These are phyloP conservation scores for Monosporascus sp. DNA, from an alignment of 2,329 filamentous ascomycete genomes.

Conservation along the genomic window DNA sequence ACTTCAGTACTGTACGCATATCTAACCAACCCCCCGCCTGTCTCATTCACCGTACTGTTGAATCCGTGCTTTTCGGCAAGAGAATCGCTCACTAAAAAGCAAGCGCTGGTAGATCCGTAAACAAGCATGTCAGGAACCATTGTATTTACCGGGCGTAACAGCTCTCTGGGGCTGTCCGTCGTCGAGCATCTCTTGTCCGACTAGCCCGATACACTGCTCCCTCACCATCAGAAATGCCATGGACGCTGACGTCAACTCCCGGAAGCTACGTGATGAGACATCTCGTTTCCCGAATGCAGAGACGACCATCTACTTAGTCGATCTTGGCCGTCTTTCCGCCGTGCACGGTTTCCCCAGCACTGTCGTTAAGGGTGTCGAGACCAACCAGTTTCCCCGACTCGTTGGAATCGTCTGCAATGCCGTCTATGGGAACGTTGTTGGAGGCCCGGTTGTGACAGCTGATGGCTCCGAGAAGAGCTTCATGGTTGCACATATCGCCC, in stretches of 20 bases:
- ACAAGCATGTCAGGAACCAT: conserved; percentile 27
- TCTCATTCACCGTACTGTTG: background rate
- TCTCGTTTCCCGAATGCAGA: conserved; percentile 31
- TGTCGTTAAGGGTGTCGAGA: conserved; percentile 22
- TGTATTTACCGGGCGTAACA: conserved; percentile 33
- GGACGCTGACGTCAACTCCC: conserved; percentile 23
- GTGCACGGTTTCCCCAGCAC: conserved; percentile 29
- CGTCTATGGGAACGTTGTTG: conserved; percentile 31
- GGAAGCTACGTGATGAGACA: conserved; percentile 20
- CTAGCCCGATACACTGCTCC: conserved; percentile 13
- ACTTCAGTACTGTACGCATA: too few relatives aligned
- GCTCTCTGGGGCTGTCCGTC: conserved; percentile 25
- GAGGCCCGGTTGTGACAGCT: conserved; percentile 25
- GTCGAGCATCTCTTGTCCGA: conserved; percentile 15
- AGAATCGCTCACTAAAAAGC: background rate
- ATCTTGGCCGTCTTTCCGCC: conserved; percentile 27
- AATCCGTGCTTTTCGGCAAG: background rate
- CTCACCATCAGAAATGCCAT: conserved; percentile 29
- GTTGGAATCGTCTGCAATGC: conserved; percentile 36
- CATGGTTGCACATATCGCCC: conserved; percentile 34
- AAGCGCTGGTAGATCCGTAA: background rate
- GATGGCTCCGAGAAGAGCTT: conserved; percentile 35
- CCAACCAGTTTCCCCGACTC: conserved; percentile 26
- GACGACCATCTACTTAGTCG: conserved; percentile 28
- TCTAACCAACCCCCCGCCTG: background rate